A percentile compares a stretch with the other conserved stretches of the same genome.
Evolutionary conservation across 805 yeast species (phyloP).

Genomic region (Candida palmyrensis): DNA sequence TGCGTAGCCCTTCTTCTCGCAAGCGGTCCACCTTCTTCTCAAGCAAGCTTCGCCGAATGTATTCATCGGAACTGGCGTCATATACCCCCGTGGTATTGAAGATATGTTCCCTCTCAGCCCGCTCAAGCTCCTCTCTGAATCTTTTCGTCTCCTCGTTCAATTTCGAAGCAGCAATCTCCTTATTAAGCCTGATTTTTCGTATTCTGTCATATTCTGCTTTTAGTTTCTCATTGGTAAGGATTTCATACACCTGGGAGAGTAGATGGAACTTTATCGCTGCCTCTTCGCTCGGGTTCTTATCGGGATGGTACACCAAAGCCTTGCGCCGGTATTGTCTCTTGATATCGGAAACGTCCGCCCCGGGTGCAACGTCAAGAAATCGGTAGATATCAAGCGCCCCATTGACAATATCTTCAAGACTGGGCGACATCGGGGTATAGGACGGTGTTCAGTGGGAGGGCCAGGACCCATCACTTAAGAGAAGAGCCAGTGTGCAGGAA

Average conservation of each 20-base stretch:
- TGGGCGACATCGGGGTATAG: too few relatives aligned
- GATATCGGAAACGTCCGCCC: conserved; percentile 19
- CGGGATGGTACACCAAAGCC: conserved; percentile 38
- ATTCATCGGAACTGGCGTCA: conserved; percentile 4
- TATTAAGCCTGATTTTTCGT: conserved; percentile 10
- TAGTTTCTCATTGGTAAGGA: conserved; percentile 20
- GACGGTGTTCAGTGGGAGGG: too few relatives aligned
- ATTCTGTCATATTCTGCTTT: conserved; percentile 27
- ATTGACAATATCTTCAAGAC: conserved; percentile 9
- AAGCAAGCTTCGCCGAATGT: background rate
- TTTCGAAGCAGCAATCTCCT: conserved; percentile 8
- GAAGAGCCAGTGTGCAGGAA: too few relatives aligned
- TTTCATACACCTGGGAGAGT: conserved; percentile 25
- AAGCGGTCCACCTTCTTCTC: conserved; percentile 12
- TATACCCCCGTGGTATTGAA: conserved; percentile 4
- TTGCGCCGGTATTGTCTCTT: conserved; percentile 24
- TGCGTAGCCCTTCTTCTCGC: conserved; percentile 23
- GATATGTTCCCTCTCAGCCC: conserved; percentile 16
- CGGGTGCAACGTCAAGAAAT: conserved; percentile 17
- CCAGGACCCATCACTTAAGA: too few relatives aligned
- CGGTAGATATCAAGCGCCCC: conserved; percentile 25
- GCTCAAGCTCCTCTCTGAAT: conserved; percentile 25
- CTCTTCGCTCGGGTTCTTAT: conserved; percentile 26
- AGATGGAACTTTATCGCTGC: conserved; percentile 23
- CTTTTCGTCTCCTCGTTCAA: conserved; percentile 17